These are phyloP conservation scores for Talaromyces liani DNA, from an alignment of 495 filamentous ascomycete genomes.

Conservation along the genomic window DNA sequence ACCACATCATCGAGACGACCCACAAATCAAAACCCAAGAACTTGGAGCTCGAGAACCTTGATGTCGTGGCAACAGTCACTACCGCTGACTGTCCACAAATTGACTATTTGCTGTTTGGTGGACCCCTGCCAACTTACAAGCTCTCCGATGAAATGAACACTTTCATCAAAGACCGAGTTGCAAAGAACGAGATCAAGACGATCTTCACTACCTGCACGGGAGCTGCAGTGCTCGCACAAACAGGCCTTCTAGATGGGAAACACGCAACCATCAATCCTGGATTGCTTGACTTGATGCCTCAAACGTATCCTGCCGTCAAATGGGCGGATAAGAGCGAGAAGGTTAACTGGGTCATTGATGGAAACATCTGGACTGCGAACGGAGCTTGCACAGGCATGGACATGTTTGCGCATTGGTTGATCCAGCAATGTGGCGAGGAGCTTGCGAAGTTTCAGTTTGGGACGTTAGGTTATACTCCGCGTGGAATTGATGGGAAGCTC, in stretches of 20 bases:
- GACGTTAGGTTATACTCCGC: slow-evolving; percentile 13
- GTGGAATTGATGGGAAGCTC: slow-evolving; percentile 9
- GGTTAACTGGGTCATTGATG: slow-evolving; percentile 28
- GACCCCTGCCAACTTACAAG: slow-evolving; percentile 10
- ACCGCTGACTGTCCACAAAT: slow-evolving; percentile 19
- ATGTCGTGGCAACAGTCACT: slow-evolving; percentile 17
- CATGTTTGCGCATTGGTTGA: slow-evolving; percentile 28
- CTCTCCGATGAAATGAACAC: slow-evolving; percentile 2
- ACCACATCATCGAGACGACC: slow-evolving; percentile 23
- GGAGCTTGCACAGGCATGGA: slow-evolving; percentile 30
- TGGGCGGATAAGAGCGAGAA: slow-evolving; percentile 11
- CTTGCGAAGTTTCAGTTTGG: slow-evolving; percentile 10
- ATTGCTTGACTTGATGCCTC: neutral
- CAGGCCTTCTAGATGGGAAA: slow-evolving; percentile 50
- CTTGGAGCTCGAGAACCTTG: slow-evolving; percentile 15
- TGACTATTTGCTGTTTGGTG: slow-evolving; percentile 22
- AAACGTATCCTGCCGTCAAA: slow-evolving; percentile 2
- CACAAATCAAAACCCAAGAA: slow-evolving; percentile 14
- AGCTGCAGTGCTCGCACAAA: slow-evolving; percentile 36
- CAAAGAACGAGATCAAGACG: slow-evolving; percentile 21
- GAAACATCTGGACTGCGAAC: slow-evolving; percentile 28
- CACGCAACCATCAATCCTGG: slow-evolving; percentile 45
- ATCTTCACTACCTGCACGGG: slow-evolving; percentile 59
- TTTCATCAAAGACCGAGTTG: slow-evolving; percentile 10
- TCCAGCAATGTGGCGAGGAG: slow-evolving; percentile 18